phyloP scores from a whole-genome alignment of 1,284 basidiomycete genomes.

The Irpex lacteus region DNA sequence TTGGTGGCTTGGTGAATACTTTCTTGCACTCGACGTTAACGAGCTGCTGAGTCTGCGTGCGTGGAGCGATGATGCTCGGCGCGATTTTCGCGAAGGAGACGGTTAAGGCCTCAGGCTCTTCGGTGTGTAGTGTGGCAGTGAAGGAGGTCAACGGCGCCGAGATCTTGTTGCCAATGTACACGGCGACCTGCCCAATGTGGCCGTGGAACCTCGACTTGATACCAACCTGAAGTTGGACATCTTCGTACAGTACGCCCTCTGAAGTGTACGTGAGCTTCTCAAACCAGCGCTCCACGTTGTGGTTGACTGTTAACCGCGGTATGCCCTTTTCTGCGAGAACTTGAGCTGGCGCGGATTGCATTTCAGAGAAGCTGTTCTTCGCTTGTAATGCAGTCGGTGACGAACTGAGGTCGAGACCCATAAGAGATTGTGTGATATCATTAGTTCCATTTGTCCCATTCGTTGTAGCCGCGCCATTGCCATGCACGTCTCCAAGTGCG shows the following conservation, averaged over 20 bases:
- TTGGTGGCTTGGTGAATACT: constrained; percentile 74
- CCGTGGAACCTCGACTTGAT: constrained; percentile 96
- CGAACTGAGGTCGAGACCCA: constrained; percentile 75
- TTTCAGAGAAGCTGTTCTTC: constrained; percentile 20
- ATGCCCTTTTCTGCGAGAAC: constrained; percentile 29
- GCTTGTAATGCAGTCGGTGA: constrained; percentile 32
- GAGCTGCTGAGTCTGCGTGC: constrained; percentile 90
- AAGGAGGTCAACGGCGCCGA: constrained; percentile 85
- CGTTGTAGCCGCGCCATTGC: constrained; percentile 26
- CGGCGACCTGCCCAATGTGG: constrained; percentile 85
- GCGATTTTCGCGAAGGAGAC: constrained; percentile 90
- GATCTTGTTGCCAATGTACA: constrained; percentile 97
- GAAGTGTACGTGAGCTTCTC: constrained; percentile 77
- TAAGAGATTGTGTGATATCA: constrained; percentile 75
- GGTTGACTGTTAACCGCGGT: constrained; percentile 56
- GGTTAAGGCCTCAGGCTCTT: constrained; percentile 72
- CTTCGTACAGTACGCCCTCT: constrained; percentile 96
- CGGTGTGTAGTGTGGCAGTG: constrained; percentile 77
- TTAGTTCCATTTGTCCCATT: constrained; percentile 26
- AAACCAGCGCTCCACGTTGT: constrained; percentile 85
- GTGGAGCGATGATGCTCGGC: constrained; percentile 73
- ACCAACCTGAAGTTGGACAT: constrained; percentile 93
- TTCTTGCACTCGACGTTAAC: constrained; percentile 94
- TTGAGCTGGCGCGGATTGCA: constrained; percentile 14
- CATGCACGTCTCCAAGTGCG: constrained; percentile 26